phyloP scores from a whole-genome alignment of 208 protist genomes.

The Leishmania martiniquensis region DNA sequence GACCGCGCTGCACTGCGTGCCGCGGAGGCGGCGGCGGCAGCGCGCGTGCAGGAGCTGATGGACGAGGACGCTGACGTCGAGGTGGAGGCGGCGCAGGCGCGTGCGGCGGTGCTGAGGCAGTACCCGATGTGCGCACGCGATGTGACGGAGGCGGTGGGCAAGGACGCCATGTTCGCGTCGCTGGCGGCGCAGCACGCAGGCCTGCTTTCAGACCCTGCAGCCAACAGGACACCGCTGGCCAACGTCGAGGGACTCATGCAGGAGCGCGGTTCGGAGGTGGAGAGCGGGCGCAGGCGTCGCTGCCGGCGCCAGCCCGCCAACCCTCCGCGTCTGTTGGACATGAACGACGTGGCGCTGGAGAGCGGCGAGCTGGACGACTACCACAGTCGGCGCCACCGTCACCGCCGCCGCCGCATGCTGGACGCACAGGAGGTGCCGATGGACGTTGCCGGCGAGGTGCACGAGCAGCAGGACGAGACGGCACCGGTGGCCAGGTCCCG shows the following conservation, averaged over 20 bases:
- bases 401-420: constrained; percentile 24
- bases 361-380: constrained; percentile 32
- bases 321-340: constrained; percentile 33
- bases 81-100: constrained; percentile 22
- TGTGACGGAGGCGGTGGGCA: constrained; percentile 48
- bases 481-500: constrained; percentile 18
- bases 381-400: constrained; percentile 26
- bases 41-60: constrained; percentile 23
- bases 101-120: constrained; percentile 18
- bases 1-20: constrained; percentile 15
- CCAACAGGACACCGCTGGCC: constrained; percentile 14
- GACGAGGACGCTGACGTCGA: constrained; percentile 35
- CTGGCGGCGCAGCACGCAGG: constrained; percentile 24
- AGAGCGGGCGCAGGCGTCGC: constrained; percentile 29
- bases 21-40: constrained; percentile 17
- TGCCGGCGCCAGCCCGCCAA: constrained; percentile 19
- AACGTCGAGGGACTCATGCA: constrained; percentile 32
- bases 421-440: constrained; percentile 19
- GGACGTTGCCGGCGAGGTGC: constrained; percentile 24
- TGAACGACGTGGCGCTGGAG: constrained; percentile 36
- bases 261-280: constrained; percentile 33
- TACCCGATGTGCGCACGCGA: constrained; percentile 59
- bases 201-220: constrained; percentile 28
- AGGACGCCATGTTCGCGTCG: constrained; percentile 41
- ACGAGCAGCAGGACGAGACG: constrained; percentile 22